A percentile compares a stretch with the other conserved stretches of the same genome.
phyloP scores from a whole-genome alignment of 2,329 filamentous ascomycete genomes.

The Ophiostoma angusticollis region DNA sequence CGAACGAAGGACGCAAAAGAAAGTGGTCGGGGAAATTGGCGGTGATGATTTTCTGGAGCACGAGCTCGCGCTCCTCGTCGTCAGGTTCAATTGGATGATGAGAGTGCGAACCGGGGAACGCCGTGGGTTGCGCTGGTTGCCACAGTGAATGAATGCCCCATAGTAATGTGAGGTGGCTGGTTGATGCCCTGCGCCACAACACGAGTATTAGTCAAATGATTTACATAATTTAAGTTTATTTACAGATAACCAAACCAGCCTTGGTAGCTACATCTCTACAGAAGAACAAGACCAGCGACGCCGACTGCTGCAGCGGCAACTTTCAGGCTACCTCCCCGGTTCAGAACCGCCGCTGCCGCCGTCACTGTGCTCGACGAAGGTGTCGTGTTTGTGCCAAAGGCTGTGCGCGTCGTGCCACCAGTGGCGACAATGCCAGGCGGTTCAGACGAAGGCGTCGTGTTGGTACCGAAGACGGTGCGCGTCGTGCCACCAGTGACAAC shows the following conservation, averaged over 20 bases:
- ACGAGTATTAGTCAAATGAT: too few relatives aligned
- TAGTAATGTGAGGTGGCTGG: constrained; percentile 1
- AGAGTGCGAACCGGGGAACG: too few relatives aligned
- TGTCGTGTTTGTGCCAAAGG: constrained; percentile 1
- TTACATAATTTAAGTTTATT: neutral
- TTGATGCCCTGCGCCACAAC: too few relatives aligned
- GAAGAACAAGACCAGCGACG: constrained; percentile 2
- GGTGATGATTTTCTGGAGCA: too few relatives aligned
- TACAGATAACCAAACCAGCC: neutral
- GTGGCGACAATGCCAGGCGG: too few relatives aligned
- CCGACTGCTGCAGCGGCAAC: constrained; percentile 3
- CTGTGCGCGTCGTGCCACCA: too few relatives aligned
- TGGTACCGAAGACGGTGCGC: too few relatives aligned
- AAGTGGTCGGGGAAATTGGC: too few relatives aligned
- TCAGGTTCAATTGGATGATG: too few relatives aligned
- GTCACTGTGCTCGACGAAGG: neutral
- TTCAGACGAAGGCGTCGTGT: constrained; percentile 5
- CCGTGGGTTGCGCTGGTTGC: constrained; percentile 3
- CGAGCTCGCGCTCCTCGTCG: too few relatives aligned
- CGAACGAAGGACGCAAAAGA: too few relatives aligned
- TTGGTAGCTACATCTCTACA: constrained; percentile 1
- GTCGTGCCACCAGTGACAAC: too few relatives aligned
- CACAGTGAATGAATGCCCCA: constrained; percentile 5
- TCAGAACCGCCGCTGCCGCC: neutral
- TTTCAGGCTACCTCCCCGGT: neutral